These are phyloP conservation scores for Hypoxylon crocopeplum DNA, from an alignment of 495 filamentous ascomycete genomes.

Conservation along the genomic window DNA sequence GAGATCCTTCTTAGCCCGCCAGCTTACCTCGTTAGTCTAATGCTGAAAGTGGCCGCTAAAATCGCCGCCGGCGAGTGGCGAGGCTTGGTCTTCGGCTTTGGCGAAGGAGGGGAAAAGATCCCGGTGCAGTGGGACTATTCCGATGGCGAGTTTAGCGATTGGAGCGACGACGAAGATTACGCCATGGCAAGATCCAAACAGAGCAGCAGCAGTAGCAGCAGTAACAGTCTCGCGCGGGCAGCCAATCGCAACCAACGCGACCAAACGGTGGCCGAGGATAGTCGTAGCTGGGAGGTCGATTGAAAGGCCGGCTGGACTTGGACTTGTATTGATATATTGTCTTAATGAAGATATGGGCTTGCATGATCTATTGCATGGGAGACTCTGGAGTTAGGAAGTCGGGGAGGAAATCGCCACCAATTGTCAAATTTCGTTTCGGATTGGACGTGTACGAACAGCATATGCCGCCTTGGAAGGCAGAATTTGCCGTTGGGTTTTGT, in stretches of 20 bases:
- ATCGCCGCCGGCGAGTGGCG: constrained; percentile 71
- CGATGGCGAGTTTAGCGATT: constrained; percentile 50
- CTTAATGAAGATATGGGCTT: constrained; percentile 26
- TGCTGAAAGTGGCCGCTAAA: constrained; percentile 78
- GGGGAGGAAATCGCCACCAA: not conserved
- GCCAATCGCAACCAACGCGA: not conserved
- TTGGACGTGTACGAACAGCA: constrained; percentile 8
- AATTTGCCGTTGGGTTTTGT: not conserved
- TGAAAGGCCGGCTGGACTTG: constrained; percentile 4
- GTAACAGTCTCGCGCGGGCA: constrained; percentile 15
- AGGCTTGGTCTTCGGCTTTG: constrained; percentile 55
- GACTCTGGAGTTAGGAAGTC: constrained; percentile 13
- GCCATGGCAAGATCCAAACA: constrained; percentile 17
- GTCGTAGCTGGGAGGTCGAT: constrained; percentile 46
- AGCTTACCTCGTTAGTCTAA: constrained; percentile 72
- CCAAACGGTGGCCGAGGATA: constrained; percentile 19
- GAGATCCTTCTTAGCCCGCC: constrained; percentile 78
- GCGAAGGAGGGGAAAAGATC: constrained; percentile 57
- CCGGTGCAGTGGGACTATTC: constrained; percentile 63
- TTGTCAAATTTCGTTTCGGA: not conserved
- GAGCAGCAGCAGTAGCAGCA: constrained; percentile 20
- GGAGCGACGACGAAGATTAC: constrained; percentile 38
- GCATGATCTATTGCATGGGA: constrained; percentile 16
- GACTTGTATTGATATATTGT: constrained; percentile 25
- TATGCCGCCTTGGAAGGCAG: constrained; percentile 2